Conservation (phyloP, 2,329 filamentous ascomycete genomes). For the Claviceps citrina region DNA sequence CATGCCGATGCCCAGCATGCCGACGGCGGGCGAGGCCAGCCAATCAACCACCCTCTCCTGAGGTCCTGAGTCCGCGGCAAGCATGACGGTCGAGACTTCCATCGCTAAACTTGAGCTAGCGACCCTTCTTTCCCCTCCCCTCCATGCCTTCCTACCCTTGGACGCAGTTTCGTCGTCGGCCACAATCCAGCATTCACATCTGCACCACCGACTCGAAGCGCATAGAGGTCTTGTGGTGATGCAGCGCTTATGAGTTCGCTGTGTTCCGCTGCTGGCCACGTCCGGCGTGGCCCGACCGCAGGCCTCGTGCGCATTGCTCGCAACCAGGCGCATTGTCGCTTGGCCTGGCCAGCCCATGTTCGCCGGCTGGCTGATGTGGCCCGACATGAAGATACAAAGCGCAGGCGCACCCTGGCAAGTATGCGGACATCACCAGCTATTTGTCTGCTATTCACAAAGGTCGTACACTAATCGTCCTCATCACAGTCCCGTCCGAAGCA, state of each 20-base stretch:
- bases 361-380: conserved; percentile 30
- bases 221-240: conserved; percentile 12
- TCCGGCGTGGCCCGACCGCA: conserved; percentile 26
- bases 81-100: no score
- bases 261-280: conserved; percentile 17
- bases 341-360: conserved; percentile 20
- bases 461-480: neutral
- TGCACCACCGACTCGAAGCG: conserved; percentile 2
- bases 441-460: neutral
- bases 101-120: no score
- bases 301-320: conserved; percentile 37
- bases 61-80: no score
- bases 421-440: conserved; percentile 10
- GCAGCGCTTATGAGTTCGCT: conserved; percentile 18
- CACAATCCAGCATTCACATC: neutral
- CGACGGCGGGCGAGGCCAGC: no score
- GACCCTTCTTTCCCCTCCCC: no score
- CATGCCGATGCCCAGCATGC: no score
- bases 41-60: no score
- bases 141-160: neutral
- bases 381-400: conserved; percentile 9
- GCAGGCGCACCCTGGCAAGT: conserved; percentile 25
- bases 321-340: conserved; percentile 27
- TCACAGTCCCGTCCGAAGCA: conserved; percentile 35
- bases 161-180: neutral